Conservation (phyloP, 2,329 filamentous ascomycete genomes). For the Epichloe coenophiala region DNA sequence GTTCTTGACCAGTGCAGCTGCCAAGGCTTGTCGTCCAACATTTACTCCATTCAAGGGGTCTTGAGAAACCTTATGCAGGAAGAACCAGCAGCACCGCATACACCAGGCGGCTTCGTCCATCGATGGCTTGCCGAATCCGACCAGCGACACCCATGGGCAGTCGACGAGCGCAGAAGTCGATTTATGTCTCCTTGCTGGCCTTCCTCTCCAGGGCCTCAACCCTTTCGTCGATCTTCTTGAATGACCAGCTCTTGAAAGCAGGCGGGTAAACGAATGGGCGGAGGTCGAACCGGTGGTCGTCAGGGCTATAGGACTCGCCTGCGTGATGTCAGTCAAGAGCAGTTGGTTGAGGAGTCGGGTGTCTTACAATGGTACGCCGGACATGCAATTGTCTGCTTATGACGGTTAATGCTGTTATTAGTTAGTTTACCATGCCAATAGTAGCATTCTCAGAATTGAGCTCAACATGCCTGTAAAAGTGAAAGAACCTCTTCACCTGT, state of each 20-base stretch:
- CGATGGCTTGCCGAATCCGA: too few relatives aligned
- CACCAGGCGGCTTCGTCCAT: too few relatives aligned
- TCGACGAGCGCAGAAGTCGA: not conserved
- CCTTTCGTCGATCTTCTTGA: slow-evolving; percentile 27
- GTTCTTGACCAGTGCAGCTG: too few relatives aligned
- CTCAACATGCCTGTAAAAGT: not conserved
- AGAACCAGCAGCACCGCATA: too few relatives aligned
- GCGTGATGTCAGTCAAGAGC: not conserved
- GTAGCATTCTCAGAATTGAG: not conserved
- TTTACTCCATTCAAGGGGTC: too few relatives aligned
- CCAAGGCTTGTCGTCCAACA: too few relatives aligned
- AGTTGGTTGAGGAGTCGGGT: not conserved
- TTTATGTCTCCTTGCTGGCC: not conserved
- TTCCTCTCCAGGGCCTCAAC: slow-evolving; percentile 19
- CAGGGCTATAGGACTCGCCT: not conserved
- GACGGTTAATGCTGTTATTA: slow-evolving; percentile 5
- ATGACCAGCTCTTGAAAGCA: slow-evolving; percentile 20
- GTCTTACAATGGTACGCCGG: slow-evolving; percentile 1
- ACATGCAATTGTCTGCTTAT: not conserved
- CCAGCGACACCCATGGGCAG: too few relatives aligned
- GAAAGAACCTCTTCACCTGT: not conserved
- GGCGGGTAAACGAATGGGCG: slow-evolving; percentile 17
- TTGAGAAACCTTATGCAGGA: too few relatives aligned
- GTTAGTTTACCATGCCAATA: too few relatives aligned
- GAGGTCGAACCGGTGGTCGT: slow-evolving; percentile 8